Evolutionary conservation across 2,329 filamentous ascomycete species (phyloP), one percentile per base, ranked within the genome.

Genomic region (Aspergillus hiratsukae): DNA sequence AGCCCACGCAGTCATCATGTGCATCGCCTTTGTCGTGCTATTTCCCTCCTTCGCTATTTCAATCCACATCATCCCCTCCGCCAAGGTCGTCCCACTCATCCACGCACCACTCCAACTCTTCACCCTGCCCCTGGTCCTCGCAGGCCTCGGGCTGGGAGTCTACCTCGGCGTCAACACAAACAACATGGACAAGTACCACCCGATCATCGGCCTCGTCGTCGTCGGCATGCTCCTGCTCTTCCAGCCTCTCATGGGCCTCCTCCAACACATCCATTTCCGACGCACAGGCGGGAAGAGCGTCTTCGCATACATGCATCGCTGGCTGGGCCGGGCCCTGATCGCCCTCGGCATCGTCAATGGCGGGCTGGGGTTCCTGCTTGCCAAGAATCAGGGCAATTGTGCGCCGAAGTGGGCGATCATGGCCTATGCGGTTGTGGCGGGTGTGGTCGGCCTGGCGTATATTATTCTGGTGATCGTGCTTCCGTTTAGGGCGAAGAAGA

Each of bases 341-440:
- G 71, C 76, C 0, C 68, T 84, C 0, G 82, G 80, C 3, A 80
- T 83, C 55, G 73, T 84, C 65, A 84, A 84, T 63, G 82, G 80
- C n/a, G 82, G 81, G 0, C 67, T 84, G 1, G 82, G 82, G 0
- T 75, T 84, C 40, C 68, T 23, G 72, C 56, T 69, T 82, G 19
- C 77, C 79, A 2, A 71, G 76, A 23, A 69, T 74, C 35, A 75
- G 71, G 65, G 60, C 4, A 62, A 69, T 23, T 70, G 70, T n/a
- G 66, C 66, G 17, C 66, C 65, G 3, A 59, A 54, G 1, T 65
- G 66, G 14, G 71, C 70, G 0, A 68, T 76, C 6, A 80, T 83
- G 58, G 80, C 74, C 0, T 83, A 83, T 60, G 71, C 73, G 2
- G 76, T 82, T 7, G 67, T 81, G 51, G 79, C 80, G 35, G 81